Evolutionary conservation across 805 yeast species (phyloP), one percentile per base, ranked within the genome.

Genomic region (Ogataea methanolica): DNA sequence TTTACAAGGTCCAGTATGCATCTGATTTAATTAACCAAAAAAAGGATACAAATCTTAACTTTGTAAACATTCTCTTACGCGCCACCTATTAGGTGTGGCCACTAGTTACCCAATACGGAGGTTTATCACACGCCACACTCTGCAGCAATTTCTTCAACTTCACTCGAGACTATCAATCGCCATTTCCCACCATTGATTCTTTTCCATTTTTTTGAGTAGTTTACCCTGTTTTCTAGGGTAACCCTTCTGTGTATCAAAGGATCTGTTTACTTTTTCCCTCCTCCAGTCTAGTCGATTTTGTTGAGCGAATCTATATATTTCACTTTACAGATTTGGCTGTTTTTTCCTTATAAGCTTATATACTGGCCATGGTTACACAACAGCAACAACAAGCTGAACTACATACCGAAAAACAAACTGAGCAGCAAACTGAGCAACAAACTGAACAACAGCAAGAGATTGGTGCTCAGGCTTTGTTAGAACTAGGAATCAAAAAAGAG

Each of bases 391-490:
- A 1, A 9, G 12, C 9, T 9, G 4, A 6, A 26, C 31, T 9
- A 26, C 31, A 26, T 19, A 19, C 21, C 21, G 21, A 19, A 26
- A 11, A 26, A 11, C 31, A 26, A 6, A 5, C 7, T 1, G 9
- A 26, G 2, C 31, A 26, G 12, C 31, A 26, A 9, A 9, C 12
- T 9, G 22, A 33, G 23, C 37, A 41, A 21, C 43, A 19, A 14
- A 21, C 36, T 19, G 29, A 43, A 42, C 45, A 44, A 41, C 59
- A 54, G 38, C 59, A 61, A 41, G 58, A 61, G 36, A 55, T 59
- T n/a, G 58, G 65, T 42, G 67, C 66, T 11, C 59, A 58, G 41
- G 65, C 65, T 2, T 45, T 62, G 37, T 47, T 62, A 37, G 58
- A 58, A 42, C 42, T 62, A 37, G 57, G 57, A 19, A 58, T 51